Base-by-base conservation (phyloP, 139 green algal species). In the Volvox reticuliferus region DNA sequence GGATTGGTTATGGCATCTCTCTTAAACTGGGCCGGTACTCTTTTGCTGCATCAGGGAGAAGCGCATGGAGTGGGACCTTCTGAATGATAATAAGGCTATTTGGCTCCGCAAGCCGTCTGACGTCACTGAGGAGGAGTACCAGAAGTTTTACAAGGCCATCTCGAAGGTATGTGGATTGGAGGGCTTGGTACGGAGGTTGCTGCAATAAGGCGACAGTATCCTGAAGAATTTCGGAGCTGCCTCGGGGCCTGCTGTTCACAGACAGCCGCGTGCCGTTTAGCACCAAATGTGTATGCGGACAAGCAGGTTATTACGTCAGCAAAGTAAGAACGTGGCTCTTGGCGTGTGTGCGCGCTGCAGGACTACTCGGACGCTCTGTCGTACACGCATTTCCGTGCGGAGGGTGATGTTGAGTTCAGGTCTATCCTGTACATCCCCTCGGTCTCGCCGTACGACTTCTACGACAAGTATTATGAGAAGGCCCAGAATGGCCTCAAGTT, bases 401-500 rank as follows among this genome's bases (percentile, higher is more conserved):
- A 99, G 95, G 98, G 98, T 17, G 98, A 99, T 78, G 97, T 99
- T 32, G 98, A 99, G 96, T 99, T 99, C 97, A 97, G 97, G 68
- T 91, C 98, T 0, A 92, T 99, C 16, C 93, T 99, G 68, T 99
- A 97, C 92, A 95, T 99, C 32, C 98, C 98, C 19, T 88, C 92
- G 50, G 91, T 69, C 67, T 91, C 97, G 6, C 96, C 97, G 0
- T 86, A 81, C 22, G 95, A 97, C 91, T 96, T 99, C 88, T 97
- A 97, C 65, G 97, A 99, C 92, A 98, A 99, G 93, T 99, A 99
- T 95, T 98, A 99, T 90, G 94, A 94, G 88, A 96, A 96, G 76
- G 92, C 84, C 1, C 88, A 92, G 88, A 65, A 96, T 12, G 88
- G 79, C 44, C 78, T 99, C 22, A 98, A 99, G 96, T 95, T 99